Percentiles rank a stretch among this genome's conserved stretches.
Conservation (phyloP, 805 yeast genomes). For the Cyberlindnera xylosilytica region DNA sequence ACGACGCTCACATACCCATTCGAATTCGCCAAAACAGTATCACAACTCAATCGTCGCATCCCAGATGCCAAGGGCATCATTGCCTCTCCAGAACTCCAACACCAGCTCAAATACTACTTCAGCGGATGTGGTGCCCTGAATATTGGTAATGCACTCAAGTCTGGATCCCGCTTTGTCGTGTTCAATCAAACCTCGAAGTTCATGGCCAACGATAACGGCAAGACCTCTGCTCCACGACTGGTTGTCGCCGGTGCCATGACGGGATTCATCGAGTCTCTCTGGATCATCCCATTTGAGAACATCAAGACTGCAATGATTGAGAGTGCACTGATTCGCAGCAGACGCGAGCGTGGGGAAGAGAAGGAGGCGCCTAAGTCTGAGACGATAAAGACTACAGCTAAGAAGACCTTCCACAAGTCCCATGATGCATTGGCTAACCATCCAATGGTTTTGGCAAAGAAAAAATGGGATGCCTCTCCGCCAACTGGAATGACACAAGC, state of each 20-base stretch:
- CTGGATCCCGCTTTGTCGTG: constrained; percentile 66
- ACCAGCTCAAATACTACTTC: constrained; percentile 35
- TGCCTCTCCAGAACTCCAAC: constrained; percentile 23
- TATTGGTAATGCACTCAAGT: constrained; percentile 69
- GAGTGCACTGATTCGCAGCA: constrained; percentile 42
- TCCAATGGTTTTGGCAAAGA: constrained; percentile 31
- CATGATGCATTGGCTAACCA: constrained; percentile 22
- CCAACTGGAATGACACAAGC: constrained; percentile 51
- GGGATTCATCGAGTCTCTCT: constrained; percentile 76
- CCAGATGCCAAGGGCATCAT: constrained; percentile 31
- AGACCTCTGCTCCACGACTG: constrained; percentile 72
- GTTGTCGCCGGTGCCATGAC: constrained; percentile 84
- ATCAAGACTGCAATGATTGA: constrained; percentile 80
- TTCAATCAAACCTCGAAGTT: constrained; percentile 74
- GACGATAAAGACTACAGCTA: neutral
- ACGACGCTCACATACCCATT: constrained; percentile 68
- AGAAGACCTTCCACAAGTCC: constrained; percentile 32
- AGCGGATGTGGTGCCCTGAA: constrained; percentile 76
- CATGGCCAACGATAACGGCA: constrained; percentile 55
- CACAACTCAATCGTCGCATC: constrained; percentile 51
- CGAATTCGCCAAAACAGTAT: constrained; percentile 63
- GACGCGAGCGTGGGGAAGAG: constrained; percentile 22
- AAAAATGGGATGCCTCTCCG: constrained; percentile 45
- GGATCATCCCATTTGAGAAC: constrained; percentile 89
- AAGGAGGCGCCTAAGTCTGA: constrained; percentile 25